Conservation (phyloP, 208 protist species). For the Wallacemonas collosoma region DNA sequence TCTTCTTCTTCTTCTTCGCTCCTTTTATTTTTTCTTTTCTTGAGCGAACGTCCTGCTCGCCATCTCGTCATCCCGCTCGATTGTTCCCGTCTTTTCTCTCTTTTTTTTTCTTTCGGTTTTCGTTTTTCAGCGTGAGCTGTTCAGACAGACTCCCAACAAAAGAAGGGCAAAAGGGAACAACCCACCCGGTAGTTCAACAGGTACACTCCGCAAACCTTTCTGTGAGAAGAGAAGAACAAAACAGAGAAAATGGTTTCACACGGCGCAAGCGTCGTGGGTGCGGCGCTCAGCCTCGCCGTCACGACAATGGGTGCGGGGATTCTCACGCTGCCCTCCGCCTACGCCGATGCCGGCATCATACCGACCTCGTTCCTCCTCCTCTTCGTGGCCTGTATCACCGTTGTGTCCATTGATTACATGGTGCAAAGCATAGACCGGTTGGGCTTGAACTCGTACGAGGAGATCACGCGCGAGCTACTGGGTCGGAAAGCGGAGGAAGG, state of each 20-base stretch:
- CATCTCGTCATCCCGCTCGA: not conserved
- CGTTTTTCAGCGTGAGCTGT: not conserved
- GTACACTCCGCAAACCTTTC: not conserved
- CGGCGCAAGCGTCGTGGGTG: conserved; percentile 46
- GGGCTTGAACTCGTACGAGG: conserved; percentile 75
- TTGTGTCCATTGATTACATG: conserved; percentile 75
- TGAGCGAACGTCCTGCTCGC: too few species aligned
- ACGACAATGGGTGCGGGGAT: conserved; percentile 81
- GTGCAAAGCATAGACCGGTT: conserved; percentile 59
- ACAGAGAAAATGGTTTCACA: conserved; percentile 21
- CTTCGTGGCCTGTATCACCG: conserved; percentile 57
- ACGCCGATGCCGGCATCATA: conserved; percentile 58
- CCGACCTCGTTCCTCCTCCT: conserved; percentile 40
- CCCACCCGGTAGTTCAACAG: too few species aligned
- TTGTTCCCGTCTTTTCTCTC: not conserved
- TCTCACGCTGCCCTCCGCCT: conserved; percentile 75
- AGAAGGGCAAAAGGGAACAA: not conserved
- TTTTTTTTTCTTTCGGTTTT: not conserved
- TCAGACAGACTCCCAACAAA: not conserved
- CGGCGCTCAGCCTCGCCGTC: conserved; percentile 67
- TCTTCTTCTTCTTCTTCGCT: conserved; percentile 14
- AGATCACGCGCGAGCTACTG: conserved; percentile 64
- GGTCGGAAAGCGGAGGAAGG: conserved; percentile 47
- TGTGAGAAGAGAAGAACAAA: conserved; percentile 11
- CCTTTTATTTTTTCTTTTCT: not conserved